Evolutionary conservation across 345 rosid genomes (phyloP).

Genomic region (Boechera stricta): DNA sequence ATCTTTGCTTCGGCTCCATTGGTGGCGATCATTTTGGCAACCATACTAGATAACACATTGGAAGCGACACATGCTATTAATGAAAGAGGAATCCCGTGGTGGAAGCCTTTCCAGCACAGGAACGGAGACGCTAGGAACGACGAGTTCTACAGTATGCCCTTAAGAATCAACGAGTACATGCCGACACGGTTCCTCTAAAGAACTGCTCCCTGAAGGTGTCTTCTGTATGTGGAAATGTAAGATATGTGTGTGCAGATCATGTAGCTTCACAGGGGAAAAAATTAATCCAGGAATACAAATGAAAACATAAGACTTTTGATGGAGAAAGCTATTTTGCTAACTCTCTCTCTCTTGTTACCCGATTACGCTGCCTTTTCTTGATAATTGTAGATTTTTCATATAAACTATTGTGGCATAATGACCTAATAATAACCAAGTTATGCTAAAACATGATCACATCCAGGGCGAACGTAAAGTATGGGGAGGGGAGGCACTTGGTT

Average conservation of each 20-base stretch:
- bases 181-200: constrained; percentile 70
- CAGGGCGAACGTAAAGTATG: too few relatives aligned
- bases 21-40: constrained; percentile 72
- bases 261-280: neutral
- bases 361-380: too few relatives aligned
- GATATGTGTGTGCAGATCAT: constrained; percentile 41
- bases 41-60: constrained; percentile 77
- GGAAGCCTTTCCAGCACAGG: constrained; percentile 84
- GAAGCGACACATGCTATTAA: constrained; percentile 47
- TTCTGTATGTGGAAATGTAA: constrained; percentile 31
- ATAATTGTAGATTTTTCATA: too few relatives aligned
- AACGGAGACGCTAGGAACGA: constrained; percentile 71
- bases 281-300: too few relatives aligned
- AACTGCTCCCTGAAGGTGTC: neutral
- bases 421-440: too few relatives aligned
- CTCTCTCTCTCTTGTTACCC: too few relatives aligned
- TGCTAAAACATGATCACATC: too few relatives aligned
- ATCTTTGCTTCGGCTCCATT: constrained; percentile 88
- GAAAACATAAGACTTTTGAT: too few relatives aligned
- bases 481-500: too few relatives aligned
- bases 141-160: constrained; percentile 79
- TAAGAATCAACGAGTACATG: constrained; percentile 56
- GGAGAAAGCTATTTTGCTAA: too few relatives aligned
- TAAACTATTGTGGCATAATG: too few relatives aligned
- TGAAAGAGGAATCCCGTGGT: constrained; percentile 89